phyloP scores from a whole-genome alignment of 768 basidiomycete genomes.

The Russula virescens region DNA sequence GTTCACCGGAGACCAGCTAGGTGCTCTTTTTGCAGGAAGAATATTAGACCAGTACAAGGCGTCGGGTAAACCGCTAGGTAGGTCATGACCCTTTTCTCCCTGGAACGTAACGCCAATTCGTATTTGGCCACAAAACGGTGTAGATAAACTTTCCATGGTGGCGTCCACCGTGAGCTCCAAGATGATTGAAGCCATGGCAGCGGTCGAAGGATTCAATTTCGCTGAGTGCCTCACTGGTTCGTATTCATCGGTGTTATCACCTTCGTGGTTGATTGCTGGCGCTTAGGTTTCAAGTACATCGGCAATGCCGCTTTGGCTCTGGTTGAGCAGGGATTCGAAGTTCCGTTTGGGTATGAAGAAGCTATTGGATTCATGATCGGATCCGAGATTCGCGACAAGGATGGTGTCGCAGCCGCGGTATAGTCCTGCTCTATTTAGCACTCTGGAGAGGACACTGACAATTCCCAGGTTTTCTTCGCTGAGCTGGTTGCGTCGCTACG shows the following conservation, averaged over 20 bases:
- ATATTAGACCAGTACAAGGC: slow-evolving; percentile 41
- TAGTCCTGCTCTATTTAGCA: slow-evolving; percentile 4
- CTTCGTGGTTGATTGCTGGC: neutral
- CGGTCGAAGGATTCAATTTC: slow-evolving; percentile 73
- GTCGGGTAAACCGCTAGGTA: slow-evolving; percentile 42
- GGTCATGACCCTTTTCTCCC: neutral
- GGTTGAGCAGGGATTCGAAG: slow-evolving; percentile 56
- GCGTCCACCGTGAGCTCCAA: slow-evolving; percentile 89
- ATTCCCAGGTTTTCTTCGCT: slow-evolving; percentile 56
- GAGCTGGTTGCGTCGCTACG: slow-evolving; percentile 55
- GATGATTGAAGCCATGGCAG: slow-evolving; percentile 77
- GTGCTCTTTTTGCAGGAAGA: slow-evolving; percentile 48
- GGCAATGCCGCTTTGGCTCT: slow-evolving; percentile 75
- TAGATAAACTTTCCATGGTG: slow-evolving; percentile 72
- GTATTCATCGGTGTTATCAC: slow-evolving; percentile 8
- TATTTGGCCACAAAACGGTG: slow-evolving; percentile 35
- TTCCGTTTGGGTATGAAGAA: slow-evolving; percentile 82
- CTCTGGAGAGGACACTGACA: neutral
- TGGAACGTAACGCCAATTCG: neutral
- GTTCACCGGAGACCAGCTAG: slow-evolving; percentile 86
- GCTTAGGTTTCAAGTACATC: slow-evolving; percentile 80
- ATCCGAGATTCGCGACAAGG: slow-evolving; percentile 74
- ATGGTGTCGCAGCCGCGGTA: slow-evolving; percentile 80
- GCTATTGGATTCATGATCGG: slow-evolving; percentile 92
- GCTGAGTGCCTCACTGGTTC: slow-evolving; percentile 82